Conservation (phyloP, 129 eudicot genomes). For the Cynara cardunculus region DNA sequence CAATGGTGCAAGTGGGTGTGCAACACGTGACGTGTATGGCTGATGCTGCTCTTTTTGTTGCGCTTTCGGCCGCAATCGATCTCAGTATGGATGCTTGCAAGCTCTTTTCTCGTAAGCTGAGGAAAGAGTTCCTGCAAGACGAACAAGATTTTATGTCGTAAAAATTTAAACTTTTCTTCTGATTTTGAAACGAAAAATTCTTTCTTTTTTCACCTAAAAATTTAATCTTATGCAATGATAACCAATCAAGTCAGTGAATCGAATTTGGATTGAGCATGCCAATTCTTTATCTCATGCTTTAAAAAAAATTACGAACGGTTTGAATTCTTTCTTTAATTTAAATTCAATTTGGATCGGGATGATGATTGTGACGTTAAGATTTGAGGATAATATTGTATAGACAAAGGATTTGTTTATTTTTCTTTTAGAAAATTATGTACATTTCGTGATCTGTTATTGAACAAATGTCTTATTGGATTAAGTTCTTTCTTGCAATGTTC, state of each 20-base stretch:
- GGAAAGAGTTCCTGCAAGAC: conserved; percentile 69
- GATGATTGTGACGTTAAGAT: conserved; percentile 7
- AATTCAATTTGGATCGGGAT: conserved; percentile 4
- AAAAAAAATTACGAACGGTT: conserved; percentile 14
- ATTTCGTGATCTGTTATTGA: conserved; percentile 19
- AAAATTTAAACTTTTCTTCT: neutral
- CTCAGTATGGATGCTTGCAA: conserved; percentile 94
- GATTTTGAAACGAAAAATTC: neutral
- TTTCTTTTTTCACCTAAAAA: neutral
- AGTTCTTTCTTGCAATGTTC: neutral
- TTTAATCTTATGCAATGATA: conserved; percentile 40
- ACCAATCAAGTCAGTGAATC: conserved; percentile 35
- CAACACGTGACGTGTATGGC: conserved; percentile 89
- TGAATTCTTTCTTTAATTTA: neutral
- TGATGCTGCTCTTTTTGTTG: conserved; percentile 85
- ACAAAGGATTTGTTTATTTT: conserved; percentile 11
- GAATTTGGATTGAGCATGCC: conserved; percentile 51
- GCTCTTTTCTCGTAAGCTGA: conserved; percentile 62
- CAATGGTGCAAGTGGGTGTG: conserved; percentile 76
- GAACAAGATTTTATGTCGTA: conserved; percentile 58
- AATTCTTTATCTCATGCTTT: conserved; percentile 28
- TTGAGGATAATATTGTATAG: conserved; percentile 31
- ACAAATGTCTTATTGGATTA: neutral
- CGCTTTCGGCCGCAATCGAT: conserved; percentile 90
- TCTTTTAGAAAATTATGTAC: conserved; percentile 11